Base-by-base conservation (phyloP, 2,329 filamentous ascomycete genomes). In the Aspergillus glaucus region DNA sequence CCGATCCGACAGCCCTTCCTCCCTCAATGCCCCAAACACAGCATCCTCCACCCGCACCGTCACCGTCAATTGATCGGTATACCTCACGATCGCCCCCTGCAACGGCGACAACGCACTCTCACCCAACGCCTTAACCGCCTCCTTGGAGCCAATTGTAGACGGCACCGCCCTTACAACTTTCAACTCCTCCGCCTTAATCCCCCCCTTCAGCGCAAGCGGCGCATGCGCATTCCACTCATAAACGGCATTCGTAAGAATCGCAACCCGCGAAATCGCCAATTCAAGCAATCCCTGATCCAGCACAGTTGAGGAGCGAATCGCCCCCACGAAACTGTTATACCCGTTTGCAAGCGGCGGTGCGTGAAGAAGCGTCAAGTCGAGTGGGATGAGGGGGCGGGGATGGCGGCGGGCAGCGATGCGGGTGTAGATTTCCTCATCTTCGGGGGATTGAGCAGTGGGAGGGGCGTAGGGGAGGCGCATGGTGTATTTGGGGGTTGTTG, bases 151-250 rank as follows among this genome's bases (percentile, higher is more conserved):
- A 3, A 60, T 55, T 0, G 76, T 84, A 7, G 69, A 71, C 1
- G 81, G 79, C 14, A 90, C 34, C 1, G 51, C 56, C 0, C 77
- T 83, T 17, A 70, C 70, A 1, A 73, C 74, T 2, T 81, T 79
- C 12, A 91, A 46, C 42, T 62, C 63, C n/a, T 54, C 61, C 1
- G 61, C 55, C 21, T 56, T 49, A 6, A 71, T 55, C 1, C 68
- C 68, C 1, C 63, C 67, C 48, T 67, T 68, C 48, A 73, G 46
- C 1, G 69, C 76, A 6, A 92, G 74, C 6, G 88, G 87, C 7
- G 85, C 85, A 65, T 95, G 89, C 50, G 87, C 81, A 34, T 74
- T 80, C 88, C 88, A 94, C 67, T 95, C 89, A 68, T 90, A 94
- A 79, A 86, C 87, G 1, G 89, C 89, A 24, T 76, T 67, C 65